Percentiles rank a stretch among this genome's conserved stretches.
Evolutionary conservation across 1,139 yeast species (phyloP).

Genomic region (Taphrina wiesneri): DNA sequence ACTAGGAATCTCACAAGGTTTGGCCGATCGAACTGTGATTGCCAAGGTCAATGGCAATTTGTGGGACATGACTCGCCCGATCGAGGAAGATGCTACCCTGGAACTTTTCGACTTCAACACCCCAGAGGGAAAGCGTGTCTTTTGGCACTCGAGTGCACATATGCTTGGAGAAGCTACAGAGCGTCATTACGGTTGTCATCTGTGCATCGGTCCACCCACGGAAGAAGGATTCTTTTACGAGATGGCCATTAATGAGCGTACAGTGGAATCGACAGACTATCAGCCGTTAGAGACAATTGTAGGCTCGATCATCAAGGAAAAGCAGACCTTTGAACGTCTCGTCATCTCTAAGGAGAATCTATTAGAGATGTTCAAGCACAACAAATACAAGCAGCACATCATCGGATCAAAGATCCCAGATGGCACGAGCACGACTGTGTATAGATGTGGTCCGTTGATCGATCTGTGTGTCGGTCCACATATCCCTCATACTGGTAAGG

Average conservation of each 20-base stretch:
- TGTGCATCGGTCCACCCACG: conserved; percentile 94
- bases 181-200: conserved; percentile 91
- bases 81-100: conserved; percentile 69
- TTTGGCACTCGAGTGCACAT: conserved; percentile 99
- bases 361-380: conserved; percentile 89
- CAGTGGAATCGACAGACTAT: conserved; percentile 81
- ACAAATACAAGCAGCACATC: conserved; percentile 89
- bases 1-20: conserved; percentile 79
- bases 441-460: conserved; percentile 96
- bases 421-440: conserved; percentile 93
- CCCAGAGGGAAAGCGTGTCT: conserved; percentile 84
- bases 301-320: conserved; percentile 88
- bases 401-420: conserved; percentile 90
- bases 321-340: conserved; percentile 93
- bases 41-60: conserved; percentile 84
- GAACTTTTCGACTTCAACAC: conserved; percentile 78
- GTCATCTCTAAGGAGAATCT: conserved; percentile 89
- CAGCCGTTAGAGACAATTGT: conserved; percentile 81
- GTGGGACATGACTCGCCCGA: conserved; percentile 96
- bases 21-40: conserved; percentile 81
- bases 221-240: conserved; percentile 98
- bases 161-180: conserved; percentile 98
- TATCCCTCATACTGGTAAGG: conserved; percentile 94
- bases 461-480: conserved; percentile 99
- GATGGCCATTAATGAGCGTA: conserved; percentile 73